Percentiles rank a stretch among this genome's conserved stretches.
These are phyloP conservation scores for Limnanthes douglasii DNA, from an alignment of 345 rosid species.

Conservation along the genomic window DNA sequence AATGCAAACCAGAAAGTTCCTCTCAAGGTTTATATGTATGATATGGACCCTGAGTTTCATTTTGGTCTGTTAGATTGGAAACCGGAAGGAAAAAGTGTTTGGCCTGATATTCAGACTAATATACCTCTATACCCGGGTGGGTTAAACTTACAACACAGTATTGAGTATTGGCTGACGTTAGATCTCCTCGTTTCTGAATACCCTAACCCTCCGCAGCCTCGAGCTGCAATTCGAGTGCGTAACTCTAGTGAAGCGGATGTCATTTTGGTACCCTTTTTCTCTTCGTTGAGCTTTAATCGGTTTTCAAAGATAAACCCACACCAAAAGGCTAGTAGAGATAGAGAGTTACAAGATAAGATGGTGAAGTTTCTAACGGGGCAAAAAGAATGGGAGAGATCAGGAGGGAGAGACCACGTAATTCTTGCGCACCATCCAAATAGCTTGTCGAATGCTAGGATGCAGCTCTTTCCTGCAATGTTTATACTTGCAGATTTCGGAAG, in stretches of 20 bases:
- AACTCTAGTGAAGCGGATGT: conserved; percentile 85
- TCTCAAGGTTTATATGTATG: conserved; percentile 86
- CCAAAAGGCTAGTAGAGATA: conserved; percentile 46
- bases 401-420: conserved; percentile 69
- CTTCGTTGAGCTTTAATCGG: conserved; percentile 76
- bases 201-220: conserved; percentile 22
- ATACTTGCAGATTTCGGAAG: conserved; percentile 89
- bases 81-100: conserved; percentile 27
- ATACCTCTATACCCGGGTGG: conserved; percentile 80
- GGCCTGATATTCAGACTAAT: conserved; percentile 62
- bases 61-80: conserved; percentile 78
- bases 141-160: conserved; percentile 87
- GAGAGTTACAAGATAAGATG: conserved; percentile 51
- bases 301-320: conserved; percentile 57
- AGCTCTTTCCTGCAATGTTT: conserved; percentile 73
- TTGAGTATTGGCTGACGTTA: conserved; percentile 92
- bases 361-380: conserved; percentile 43
- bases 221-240: conserved; percentile 45
- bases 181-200: conserved; percentile 79
- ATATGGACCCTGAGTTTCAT: conserved; percentile 84
- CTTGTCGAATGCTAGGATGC: conserved; percentile 62
- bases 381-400: conserved; percentile 66
- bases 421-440: conserved; percentile 98
- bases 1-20: conserved; percentile 9
- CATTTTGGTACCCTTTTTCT: conserved; percentile 77